These are phyloP conservation scores for Penicillium arizonense DNA, from an alignment of 495 filamentous ascomycete species.

Conservation along the genomic window DNA sequence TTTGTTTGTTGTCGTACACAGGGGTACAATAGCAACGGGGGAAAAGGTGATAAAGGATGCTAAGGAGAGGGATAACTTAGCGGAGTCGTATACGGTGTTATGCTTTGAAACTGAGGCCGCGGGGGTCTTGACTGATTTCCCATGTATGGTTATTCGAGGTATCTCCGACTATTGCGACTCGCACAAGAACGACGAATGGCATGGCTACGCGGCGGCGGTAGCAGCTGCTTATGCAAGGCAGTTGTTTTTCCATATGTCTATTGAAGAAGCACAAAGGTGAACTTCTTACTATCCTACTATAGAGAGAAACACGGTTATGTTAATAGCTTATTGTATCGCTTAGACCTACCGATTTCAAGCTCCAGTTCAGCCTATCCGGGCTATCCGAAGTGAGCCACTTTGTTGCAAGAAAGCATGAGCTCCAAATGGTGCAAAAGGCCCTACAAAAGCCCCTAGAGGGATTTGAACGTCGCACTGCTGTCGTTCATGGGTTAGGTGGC, in stretches of 20 bases:
- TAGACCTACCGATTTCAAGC: no score
- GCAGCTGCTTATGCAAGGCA: conserved; percentile 37
- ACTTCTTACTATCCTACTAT: no score
- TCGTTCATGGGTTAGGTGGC: no score
- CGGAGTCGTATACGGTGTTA: conserved; percentile 16
- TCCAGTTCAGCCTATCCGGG: no score
- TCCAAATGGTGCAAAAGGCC: no score
- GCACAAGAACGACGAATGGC: conserved; percentile 28
- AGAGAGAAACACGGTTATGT: no score
- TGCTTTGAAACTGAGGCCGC: conserved; percentile 47
- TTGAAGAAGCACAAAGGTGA: no score
- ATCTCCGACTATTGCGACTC: conserved; percentile 43
- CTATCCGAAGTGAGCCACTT: no score
- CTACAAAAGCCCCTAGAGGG: no score
- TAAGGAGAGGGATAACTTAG: conserved; percentile 15
- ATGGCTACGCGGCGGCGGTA: conserved; percentile 18
- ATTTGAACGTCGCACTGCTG: no score
- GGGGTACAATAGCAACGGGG: conserved; percentile 36
- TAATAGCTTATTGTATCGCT: no score
- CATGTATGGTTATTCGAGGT: conserved; percentile 38
- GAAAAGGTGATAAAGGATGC: conserved; percentile 31
- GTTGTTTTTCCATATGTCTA: conserved; percentile 21
- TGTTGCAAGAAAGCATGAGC: no score
- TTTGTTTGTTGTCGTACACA: conserved; percentile 23
- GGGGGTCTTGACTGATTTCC: conserved; percentile 29